Conservation (phyloP, 345 rosid species). For the Alliaria petiolata region DNA sequence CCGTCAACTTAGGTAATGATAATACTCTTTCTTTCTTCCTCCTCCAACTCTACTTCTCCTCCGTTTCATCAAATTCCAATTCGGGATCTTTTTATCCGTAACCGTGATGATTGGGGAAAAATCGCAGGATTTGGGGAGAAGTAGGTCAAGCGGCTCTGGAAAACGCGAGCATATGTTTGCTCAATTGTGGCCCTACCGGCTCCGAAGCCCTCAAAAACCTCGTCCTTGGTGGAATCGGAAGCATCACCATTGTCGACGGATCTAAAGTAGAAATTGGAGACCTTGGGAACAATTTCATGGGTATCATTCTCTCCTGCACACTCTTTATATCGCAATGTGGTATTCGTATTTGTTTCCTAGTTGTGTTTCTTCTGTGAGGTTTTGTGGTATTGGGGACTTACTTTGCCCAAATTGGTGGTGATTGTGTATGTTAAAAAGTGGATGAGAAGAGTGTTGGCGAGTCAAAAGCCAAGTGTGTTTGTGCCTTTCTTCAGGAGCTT, state of each 20-base stretch:
- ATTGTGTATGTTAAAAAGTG: conserved; percentile 44
- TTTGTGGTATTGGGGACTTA: background rate
- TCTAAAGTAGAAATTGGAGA: conserved; percentile 77
- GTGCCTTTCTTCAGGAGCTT: conserved; percentile 87
- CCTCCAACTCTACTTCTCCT: background rate
- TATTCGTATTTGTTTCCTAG: background rate
- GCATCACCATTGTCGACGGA: conserved; percentile 87
- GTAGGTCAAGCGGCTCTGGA: conserved; percentile 85
- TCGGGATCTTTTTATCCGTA: too few species aligned
- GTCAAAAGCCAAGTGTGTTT: conserved; percentile 82
- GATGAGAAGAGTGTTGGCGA: conserved; percentile 77
- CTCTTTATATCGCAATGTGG: background rate
- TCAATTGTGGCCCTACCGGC: conserved; percentile 96
- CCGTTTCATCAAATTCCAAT: too few species aligned
- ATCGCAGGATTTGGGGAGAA: conserved; percentile 93
- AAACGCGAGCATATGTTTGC: conserved; percentile 82
- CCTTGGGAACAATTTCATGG: conserved; percentile 97
- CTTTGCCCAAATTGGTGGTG: background rate
- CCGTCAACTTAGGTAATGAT: conserved; percentile 97
- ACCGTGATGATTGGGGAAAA: background rate
- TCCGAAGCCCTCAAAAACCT: conserved; percentile 89
- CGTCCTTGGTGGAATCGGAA: conserved; percentile 96
- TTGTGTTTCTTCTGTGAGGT: background rate
- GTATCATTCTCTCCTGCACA: conserved; percentile 22
- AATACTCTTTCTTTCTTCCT: background rate